Base-by-base conservation (phyloP, 2,329 filamentous ascomycete species). In the Colletotrichum tanaceti region DNA sequence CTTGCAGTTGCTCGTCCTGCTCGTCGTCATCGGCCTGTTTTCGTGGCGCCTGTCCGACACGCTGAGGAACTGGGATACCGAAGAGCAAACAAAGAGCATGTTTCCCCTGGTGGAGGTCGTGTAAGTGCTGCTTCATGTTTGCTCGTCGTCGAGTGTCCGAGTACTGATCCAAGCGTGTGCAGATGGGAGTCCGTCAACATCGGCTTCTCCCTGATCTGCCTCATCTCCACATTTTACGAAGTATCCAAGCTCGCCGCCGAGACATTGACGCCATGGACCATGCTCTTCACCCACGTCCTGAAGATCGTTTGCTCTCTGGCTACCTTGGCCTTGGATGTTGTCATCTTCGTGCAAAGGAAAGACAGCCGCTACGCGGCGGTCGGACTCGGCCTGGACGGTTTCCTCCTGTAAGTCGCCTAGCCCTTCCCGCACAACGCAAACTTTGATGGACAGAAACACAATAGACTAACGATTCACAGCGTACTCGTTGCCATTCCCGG, bases 121-220 rank as follows among this genome's bases (percentile, higher is more conserved):
- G 85, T 87, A 80, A 78, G 84, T 81, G 7, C 47, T 18, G 18
- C 2, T n/a, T 35, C 10, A 14, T 35, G 16, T 22, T 13, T 28
- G 9, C 18, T 10, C 4, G 28, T 16, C 9, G 22, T 14, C 22
- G 47, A 16, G 32, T 32, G 44, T 64, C 20, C 65, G 61, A 28
- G 58, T n/a, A 41, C 39, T 71, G 46, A 70, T 44, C 38, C 14
- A 6, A 13, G n/a, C 39, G 39, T 20, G 32, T 10, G 47, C 70
- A 87, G 86, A 38, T 89, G 87, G 86, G 84, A 87, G 74, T 78
- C 75, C 24, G 82, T 81, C 58, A 88, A 87, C 71, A 80, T 89
- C 57, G 80, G 70, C 60, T 79, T 88, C 60, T 83, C 85, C 18
- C 75, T 83, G 32, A 68, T 85, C 44, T 80, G 82, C 0, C 80